Percentiles rank a stretch among this genome's conserved stretches.
These are phyloP conservation scores for Nicotiana sylvestris DNA, from an alignment of 257 asterid species.

Conservation along the genomic window DNA sequence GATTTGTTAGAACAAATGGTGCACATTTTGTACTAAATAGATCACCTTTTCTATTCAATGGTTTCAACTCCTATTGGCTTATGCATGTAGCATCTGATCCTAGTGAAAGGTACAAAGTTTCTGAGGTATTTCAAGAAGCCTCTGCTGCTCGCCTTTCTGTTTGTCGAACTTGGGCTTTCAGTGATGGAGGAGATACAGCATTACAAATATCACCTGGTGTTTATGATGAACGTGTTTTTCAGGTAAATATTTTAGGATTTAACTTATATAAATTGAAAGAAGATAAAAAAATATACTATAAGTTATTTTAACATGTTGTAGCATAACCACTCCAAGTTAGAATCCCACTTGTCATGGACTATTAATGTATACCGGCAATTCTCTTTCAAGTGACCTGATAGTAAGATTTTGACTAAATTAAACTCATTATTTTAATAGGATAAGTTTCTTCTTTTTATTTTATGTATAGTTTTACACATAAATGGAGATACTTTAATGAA, in stretches of 20 bases:
- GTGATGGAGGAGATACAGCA: constrained; percentile 49
- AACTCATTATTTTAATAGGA: not conserved
- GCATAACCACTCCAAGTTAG: too few relatives aligned
- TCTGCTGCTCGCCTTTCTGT: constrained; percentile 56
- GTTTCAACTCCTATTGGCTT: constrained; percentile 80
- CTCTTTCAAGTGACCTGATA: too few relatives aligned
- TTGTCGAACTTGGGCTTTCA: constrained; percentile 76
- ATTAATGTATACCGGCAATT: too few relatives aligned
- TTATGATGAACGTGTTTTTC: constrained; percentile 67
- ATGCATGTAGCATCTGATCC: constrained; percentile 63
- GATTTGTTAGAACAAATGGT: constrained; percentile 37
- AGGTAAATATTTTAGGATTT: constrained; percentile 23
- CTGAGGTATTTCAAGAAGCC: constrained; percentile 49
- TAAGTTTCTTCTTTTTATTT: not conserved
- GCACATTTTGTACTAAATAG: constrained; percentile 50
- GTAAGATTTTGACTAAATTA: too few relatives aligned
- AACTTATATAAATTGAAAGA: too few relatives aligned
- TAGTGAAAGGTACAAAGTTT: constrained; percentile 40
- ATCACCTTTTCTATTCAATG: constrained; percentile 62
- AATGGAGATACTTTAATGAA: too few relatives aligned
- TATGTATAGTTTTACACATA: not conserved
- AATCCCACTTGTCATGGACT: too few relatives aligned
- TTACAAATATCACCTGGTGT: constrained; percentile 62
- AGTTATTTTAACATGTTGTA: too few relatives aligned
- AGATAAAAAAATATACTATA: too few relatives aligned